phyloP scores from a whole-genome alignment of 768 basidiomycete species.

The Kwoniella dejecticola region DNA sequence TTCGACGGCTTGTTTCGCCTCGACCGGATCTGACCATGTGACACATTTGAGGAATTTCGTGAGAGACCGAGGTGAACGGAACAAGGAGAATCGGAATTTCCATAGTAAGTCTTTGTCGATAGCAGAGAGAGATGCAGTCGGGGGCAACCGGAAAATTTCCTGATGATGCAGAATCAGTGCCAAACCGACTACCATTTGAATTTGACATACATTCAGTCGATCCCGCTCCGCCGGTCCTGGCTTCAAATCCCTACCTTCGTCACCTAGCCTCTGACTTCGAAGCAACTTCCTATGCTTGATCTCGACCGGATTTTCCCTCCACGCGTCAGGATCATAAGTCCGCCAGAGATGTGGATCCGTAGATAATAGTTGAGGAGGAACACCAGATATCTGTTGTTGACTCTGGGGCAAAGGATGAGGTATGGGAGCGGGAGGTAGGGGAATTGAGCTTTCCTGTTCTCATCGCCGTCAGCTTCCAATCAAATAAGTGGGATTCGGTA shows the following conservation, averaged over 20 bases:
- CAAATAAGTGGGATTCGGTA: too few species aligned
- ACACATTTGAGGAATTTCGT: constrained; percentile 98
- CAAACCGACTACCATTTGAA: background rate
- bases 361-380: constrained; percentile 58
- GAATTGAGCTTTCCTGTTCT: constrained; percentile 47
- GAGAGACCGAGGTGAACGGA: constrained; percentile 68
- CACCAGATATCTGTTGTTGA: constrained; percentile 31
- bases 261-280: constrained; percentile 90
- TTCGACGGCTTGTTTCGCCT: constrained; percentile 97
- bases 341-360: constrained; percentile 78
- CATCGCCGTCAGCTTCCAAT: too few species aligned
- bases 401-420: constrained; percentile 36
- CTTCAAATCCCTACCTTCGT: constrained; percentile 91
- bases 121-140: constrained; percentile 78
- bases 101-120: constrained; percentile 96
- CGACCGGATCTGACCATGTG: constrained; percentile 92
- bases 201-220: constrained; percentile 84
- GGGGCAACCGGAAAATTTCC: constrained; percentile 89
- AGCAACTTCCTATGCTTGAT: constrained; percentile 93
- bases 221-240: constrained; percentile 95
- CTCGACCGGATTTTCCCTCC: constrained; percentile 92
- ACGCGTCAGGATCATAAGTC: constrained; percentile 85
- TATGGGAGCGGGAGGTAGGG: constrained; percentile 45
- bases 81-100: constrained; percentile 99
- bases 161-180: constrained; percentile 48